Conservation (phyloP, 495 filamentous ascomycete species). For the Aspergillus indologenus region DNA sequence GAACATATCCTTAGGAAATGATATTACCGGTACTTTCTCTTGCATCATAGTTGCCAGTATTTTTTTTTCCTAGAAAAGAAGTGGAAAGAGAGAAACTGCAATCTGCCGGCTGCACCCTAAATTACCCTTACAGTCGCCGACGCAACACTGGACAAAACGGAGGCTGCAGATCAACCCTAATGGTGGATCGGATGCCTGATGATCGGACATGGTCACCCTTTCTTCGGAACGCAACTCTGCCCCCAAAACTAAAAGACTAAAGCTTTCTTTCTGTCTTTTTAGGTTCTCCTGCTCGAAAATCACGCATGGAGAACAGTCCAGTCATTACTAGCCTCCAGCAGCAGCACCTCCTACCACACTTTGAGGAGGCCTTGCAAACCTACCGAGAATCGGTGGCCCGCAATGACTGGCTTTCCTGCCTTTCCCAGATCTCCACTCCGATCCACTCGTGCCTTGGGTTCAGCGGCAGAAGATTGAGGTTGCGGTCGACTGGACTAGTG, state of each 20-base stretch:
- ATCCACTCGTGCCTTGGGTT: constrained; percentile 4
- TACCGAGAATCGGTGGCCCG: not conserved
- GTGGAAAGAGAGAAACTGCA: too few relatives aligned
- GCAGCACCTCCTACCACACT: too few relatives aligned
- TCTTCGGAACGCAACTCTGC: not conserved
- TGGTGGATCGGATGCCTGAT: constrained; percentile 18
- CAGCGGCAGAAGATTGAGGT: constrained; percentile 8
- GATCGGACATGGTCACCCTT: constrained; percentile 3
- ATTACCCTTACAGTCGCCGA: not conserved
- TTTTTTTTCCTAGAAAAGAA: too few relatives aligned
- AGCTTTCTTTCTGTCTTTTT: constrained; percentile 2
- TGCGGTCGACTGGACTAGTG: too few relatives aligned
- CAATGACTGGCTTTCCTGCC: constrained; percentile 4
- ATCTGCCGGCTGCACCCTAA: too few relatives aligned
- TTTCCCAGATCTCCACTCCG: not conserved
- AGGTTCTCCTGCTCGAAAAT: constrained; percentile 4
- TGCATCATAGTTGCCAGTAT: too few relatives aligned
- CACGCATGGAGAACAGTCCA: constrained; percentile 5
- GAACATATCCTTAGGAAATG: not conserved
- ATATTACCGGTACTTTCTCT: not conserved
- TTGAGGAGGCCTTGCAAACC: not conserved
- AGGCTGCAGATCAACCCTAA: constrained; percentile 17
- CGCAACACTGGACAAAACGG: not conserved
- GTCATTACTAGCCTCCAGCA: not conserved
- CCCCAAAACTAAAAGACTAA: not conserved